Evolutionary conservation across 768 basidiomycete genomes (phyloP).

Genomic region (Auriculariales sp.): DNA sequence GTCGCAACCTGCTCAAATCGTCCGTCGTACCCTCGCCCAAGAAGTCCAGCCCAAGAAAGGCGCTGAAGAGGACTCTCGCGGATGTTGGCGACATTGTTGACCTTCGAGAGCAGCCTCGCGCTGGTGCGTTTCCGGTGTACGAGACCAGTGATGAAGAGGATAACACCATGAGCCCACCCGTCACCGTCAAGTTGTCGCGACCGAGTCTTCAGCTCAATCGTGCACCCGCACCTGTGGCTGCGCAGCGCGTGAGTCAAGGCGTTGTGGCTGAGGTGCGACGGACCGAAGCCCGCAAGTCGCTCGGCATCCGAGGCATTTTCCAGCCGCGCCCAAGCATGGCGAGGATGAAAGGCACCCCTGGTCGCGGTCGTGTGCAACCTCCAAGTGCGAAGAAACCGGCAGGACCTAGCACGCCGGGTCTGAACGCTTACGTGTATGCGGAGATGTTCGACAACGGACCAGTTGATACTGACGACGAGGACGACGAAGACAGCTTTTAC

Average conservation of each 20-base stretch:
- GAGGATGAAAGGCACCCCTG: background rate
- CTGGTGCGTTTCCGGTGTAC: slow-evolving; percentile 23
- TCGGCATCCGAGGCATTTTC: background rate
- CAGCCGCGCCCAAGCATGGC: background rate
- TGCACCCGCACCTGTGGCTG: slow-evolving; percentile 63
- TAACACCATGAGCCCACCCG: slow-evolving; percentile 33
- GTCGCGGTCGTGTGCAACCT: background rate
- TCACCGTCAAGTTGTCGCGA: slow-evolving; percentile 37
- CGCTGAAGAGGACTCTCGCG: slow-evolving; percentile 30
- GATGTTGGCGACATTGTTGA: slow-evolving; percentile 68
- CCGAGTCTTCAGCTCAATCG: slow-evolving; percentile 29
- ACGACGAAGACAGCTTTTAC: background rate
- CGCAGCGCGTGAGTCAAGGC: slow-evolving; percentile 49
- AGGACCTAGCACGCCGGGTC: no score
- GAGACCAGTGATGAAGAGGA: slow-evolving; percentile 35
- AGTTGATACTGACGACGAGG: background rate
- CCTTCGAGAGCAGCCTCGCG: slow-evolving; percentile 22
- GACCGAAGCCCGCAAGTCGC: slow-evolving; percentile 6
- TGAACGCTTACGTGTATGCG: no score
- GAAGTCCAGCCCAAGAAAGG: slow-evolving; percentile 33
- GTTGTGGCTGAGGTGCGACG: slow-evolving; percentile 39
- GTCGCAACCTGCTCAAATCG: slow-evolving; percentile 30
- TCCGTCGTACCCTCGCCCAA: slow-evolving; percentile 27
- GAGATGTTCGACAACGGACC: no score
- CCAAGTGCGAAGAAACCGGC: background rate